These are phyloP conservation scores for Saturnispora diversa DNA, from an alignment of 805 yeast genomes.

Conservation along the genomic window DNA sequence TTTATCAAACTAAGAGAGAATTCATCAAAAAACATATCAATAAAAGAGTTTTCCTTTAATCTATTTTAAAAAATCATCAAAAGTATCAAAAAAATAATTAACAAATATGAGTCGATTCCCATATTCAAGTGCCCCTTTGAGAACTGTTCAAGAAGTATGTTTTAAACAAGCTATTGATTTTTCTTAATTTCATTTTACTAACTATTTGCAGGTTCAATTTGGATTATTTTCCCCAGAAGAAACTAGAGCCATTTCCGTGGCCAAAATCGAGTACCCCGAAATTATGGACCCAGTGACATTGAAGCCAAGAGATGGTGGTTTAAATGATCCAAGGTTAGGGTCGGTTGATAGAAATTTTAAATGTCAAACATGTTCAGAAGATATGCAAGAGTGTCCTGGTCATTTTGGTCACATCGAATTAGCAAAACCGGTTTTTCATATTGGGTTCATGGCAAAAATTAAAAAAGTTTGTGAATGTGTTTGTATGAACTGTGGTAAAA, in stretches of 20 bases:
- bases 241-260: slow-evolving; percentile 93
- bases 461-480: slow-evolving; percentile 94
- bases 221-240: slow-evolving; percentile 98
- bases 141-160: slow-evolving; percentile 96
- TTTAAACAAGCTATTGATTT: slow-evolving; percentile 33
- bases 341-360: slow-evolving; percentile 94
- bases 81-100: slow-evolving; percentile 1
- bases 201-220: slow-evolving; percentile 61
- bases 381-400: slow-evolving; percentile 99
- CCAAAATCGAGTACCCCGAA: slow-evolving; percentile 96
- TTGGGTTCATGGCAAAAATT: slow-evolving; percentile 88
- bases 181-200: slow-evolving; percentile 10
- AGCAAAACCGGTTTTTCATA: slow-evolving; percentile 97
- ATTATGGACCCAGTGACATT: slow-evolving; percentile 98
- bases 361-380: slow-evolving; percentile 99
- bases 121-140: slow-evolving; percentile 96
- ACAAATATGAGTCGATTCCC: slow-evolving; percentile 49
- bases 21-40: background rate
- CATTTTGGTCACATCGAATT: slow-evolving; percentile 98
- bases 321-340: slow-evolving; percentile 95
- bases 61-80: background rate
- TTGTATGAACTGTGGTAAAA: slow-evolving; percentile 98
- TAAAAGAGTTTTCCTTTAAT: slow-evolving; percentile 1
- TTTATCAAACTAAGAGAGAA: background rate
- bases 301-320: slow-evolving; percentile 93